Percentiles rank a stretch among this genome's conserved stretches.
Evolutionary conservation across 805 yeast species (phyloP).

Genomic region (Spathaspora arborariae): DNA sequence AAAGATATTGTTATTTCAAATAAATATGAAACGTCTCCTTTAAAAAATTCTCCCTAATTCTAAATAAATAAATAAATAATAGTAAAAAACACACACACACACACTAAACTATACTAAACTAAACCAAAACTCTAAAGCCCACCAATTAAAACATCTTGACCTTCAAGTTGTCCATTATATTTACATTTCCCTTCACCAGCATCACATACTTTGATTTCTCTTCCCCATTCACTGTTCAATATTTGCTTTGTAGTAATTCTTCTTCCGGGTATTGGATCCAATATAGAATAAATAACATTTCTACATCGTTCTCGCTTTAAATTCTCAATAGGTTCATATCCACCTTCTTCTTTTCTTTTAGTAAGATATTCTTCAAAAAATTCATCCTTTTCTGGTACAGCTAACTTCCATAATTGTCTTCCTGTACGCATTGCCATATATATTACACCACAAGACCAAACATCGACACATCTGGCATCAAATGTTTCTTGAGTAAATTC

Average conservation of each 20-base stretch:
- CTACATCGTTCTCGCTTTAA: constrained; percentile 85
- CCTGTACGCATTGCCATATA: constrained; percentile 96
- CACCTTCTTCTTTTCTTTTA: constrained; percentile 77
- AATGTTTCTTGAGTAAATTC: constrained; percentile 63
- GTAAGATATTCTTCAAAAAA: constrained; percentile 70
- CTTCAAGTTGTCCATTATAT: not conserved
- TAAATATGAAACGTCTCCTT: not conserved
- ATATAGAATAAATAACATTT: constrained; percentile 86
- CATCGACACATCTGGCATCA: constrained; percentile 79
- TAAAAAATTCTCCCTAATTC: not conserved
- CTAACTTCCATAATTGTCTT: constrained; percentile 85
- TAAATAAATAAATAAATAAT: not conserved
- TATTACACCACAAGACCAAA: constrained; percentile 92
- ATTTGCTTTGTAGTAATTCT: constrained; percentile 87
- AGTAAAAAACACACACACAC: not conserved
- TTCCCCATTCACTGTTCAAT: constrained; percentile 91
- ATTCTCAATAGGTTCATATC: constrained; percentile 87
- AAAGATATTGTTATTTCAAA: too few species aligned
- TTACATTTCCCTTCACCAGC: constrained; percentile 47
- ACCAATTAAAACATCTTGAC: not conserved
- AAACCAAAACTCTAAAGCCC: not conserved
- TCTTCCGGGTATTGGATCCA: constrained; percentile 87
- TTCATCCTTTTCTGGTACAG: constrained; percentile 71
- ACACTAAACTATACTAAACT: too few species aligned
- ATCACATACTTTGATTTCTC: constrained; percentile 78